Evolutionary conservation across 257 asterid species (phyloP), one percentile per base, ranked within the genome.

Genomic region (Knoxia roxburghii): DNA sequence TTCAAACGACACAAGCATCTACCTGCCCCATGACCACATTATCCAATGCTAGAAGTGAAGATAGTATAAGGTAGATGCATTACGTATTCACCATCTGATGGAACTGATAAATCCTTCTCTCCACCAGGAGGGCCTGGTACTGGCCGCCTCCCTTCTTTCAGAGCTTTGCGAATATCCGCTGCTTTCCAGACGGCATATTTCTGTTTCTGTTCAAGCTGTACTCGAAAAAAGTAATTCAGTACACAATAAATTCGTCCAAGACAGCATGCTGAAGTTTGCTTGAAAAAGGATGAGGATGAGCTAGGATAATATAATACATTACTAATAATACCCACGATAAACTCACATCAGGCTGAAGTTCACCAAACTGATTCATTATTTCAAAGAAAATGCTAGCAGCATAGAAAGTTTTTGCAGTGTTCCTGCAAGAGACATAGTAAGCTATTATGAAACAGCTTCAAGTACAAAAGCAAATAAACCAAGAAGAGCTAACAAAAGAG

Each of bases 181-280:
- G 99, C 99, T 83, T 94, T 94, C 99, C 99, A 94, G 43, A 72
- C 95, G 11, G 97, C 95, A 78, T 94, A 94, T 80, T 90, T 90
- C 83, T 90, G 99, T 76, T 90, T 94, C 93, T 94, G 96, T 68
- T 90, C 99, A 27, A 94, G 77, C 99, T 94, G 65, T 20, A 93
- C 73, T 29, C 26, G 64, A 60, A 37, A 37, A 64, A 43, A 26
- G 43, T 35, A 24, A 39, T 50, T 12, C 72, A 33, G 30, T 43
- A 53, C 66, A 40, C 55, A 30, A 56, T 24, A 58, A 55, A 66
- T 45, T n/a, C n/a, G n/a, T n/a, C n/a, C n/a, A n/a, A n/a, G n/a
- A n/a, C n/a, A n/a, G n/a, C n/a, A n/a, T n/a, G n/a, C n/a, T n/a
- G n/a, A 41, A 13, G 49, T 30, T 7, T 6, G 53, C 41, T 32